Conservation (phyloP, 768 basidiomycete genomes). For the Tulasnella sp. region DNA sequence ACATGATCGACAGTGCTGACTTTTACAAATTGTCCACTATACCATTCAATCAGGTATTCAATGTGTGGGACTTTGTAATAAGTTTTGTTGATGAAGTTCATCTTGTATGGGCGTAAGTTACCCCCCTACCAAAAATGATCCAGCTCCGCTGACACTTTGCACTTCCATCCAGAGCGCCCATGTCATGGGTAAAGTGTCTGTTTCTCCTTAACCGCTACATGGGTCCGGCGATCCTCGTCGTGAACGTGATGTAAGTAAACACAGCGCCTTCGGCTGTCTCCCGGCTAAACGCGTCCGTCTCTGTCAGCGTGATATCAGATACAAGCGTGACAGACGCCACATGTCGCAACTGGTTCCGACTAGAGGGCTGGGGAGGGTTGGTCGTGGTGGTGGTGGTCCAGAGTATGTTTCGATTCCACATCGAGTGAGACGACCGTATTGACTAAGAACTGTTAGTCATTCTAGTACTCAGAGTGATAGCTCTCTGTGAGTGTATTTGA, state of each 20-base stretch:
- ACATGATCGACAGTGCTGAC: too few species aligned
- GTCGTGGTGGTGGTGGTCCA: background rate
- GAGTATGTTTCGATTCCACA: background rate
- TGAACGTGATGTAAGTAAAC: background rate
- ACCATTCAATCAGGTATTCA: background rate
- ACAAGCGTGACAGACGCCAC: background rate
- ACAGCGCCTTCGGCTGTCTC: too few species aligned
- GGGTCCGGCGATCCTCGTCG: background rate
- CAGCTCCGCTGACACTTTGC: background rate
- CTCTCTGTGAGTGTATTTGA: background rate
- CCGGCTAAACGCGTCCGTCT: too few species aligned
- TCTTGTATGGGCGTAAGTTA: background rate
- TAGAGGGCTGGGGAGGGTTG: slow-evolving; percentile 2
- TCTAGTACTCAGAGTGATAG: background rate
- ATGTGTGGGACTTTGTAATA: background rate
- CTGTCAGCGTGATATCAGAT: background rate
- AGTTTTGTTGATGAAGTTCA: background rate
- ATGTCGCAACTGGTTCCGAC: background rate
- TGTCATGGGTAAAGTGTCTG: background rate
- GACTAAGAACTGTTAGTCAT: background rate
- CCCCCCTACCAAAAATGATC: background rate
- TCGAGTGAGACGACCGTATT: background rate
- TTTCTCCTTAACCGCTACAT: slow-evolving; percentile 4
- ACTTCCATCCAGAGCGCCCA: background rate
- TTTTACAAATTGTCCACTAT: too few species aligned